Evolutionary conservation across 2,329 filamentous ascomycete genomes (phyloP), one percentile per base, ranked within the genome.

Genomic region (Trichoderma sp.): DNA sequence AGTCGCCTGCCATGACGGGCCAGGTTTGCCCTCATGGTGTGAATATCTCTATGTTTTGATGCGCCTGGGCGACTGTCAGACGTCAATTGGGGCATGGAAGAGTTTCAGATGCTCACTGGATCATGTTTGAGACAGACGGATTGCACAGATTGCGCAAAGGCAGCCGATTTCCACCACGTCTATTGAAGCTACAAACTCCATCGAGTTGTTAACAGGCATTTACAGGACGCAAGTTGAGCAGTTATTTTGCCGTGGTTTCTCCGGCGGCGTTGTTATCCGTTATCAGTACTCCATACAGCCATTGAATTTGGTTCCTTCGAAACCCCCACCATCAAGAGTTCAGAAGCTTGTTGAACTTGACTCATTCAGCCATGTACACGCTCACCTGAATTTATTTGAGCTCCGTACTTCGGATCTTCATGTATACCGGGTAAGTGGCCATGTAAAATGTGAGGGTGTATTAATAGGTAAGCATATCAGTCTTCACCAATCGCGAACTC

Each of bases 11-110:
- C 85, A 83, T 87, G 84, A 78, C 85, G 85, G 83, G 85, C 84
- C 79, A 87, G 79, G 78, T 83, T 83, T 81, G 85, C 84, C 84
- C 85, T 85, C 85, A 87, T 87, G 79, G 78, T 85, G 63, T 81
- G 78, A 81, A 56, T 80, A 73, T 76, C 56, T 80, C 78, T 82
- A 79, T 79, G 78, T 79, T 74, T 78, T 77, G 60, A 76, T 69
- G 77, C 38, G 73, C 59, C 75, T 73, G 53, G 64, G 35, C 14
- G 7, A 14, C 35, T 41, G 63, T 76, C 33, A 76, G 74, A 59
- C 18, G 59, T 38, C 68, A 75, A 75, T 76, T 76, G 75, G 18
- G 6, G n/a, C 21, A 65, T 31, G n/a, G 24, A 4, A 1, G 29
- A 8, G 9, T 27, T 38, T 6, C 1, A 35, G 8, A 14, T 24